Evolutionary conservation across 495 filamentous ascomycete species (phyloP), one percentile per base, ranked within the genome.

Genomic region (Polyplosphaeria fusca): DNA sequence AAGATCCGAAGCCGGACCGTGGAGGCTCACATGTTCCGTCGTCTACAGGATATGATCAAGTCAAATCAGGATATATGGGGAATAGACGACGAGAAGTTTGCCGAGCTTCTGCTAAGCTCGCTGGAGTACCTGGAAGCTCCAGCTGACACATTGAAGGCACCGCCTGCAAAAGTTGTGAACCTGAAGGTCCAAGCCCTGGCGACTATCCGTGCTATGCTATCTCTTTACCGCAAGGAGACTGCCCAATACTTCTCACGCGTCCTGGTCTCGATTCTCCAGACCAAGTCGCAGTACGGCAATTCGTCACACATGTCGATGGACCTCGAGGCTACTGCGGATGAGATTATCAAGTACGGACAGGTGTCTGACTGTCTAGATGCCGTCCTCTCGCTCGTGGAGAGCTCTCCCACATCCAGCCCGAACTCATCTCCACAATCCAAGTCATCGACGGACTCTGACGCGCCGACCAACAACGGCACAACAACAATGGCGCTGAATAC

Each of bases 21-120:
- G 30, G 91, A 95, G 64, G 87, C 89, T 4, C 87, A 90, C 60
- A 89, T 87, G 47, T 95, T 96, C 73, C 84, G 91, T 45, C 90
- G 93, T 56, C 71, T 96, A 9, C 91, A 94, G 68, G 79, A 82
- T 23, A 78, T 96, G 54, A 85, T 92, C 60, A 82, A 86, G 48
- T 83, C 84, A 58, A 84, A 84, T 55, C 63, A 77, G 12, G 73
- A 79, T 39, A 78, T 86, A 42, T 84, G 82, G 66, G 64, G 73
- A 30, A 71, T 74, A 19, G 74, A 77, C 28, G 70, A 71, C 42
- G 69, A 72, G 48, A 77, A 79, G 60, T 94, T 92, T 61, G 81
- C 86, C 57, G 78, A 85, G n/a, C 76, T 95, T 28, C 71, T 96
- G 7, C 52, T 80, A 4, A 84, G 85, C 13, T 74, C 95, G 5